Evolutionary conservation across 2,329 filamentous ascomycete genomes (phyloP).

Genomic region (Fusarium sp.): DNA sequence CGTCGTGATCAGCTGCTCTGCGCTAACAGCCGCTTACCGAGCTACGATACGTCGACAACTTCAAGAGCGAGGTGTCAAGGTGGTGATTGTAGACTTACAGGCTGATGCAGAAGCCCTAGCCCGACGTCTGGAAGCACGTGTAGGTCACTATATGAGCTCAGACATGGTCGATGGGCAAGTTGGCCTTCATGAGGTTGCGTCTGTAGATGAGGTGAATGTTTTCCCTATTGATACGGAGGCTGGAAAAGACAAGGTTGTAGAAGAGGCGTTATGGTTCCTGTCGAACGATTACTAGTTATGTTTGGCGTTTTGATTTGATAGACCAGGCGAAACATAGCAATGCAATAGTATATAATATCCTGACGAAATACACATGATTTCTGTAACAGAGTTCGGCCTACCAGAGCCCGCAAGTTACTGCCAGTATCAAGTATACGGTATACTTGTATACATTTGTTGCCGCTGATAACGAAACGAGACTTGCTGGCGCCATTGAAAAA

Average conservation of each 20-base stretch:
- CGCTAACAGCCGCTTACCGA: conserved; percentile 55
- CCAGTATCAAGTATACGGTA: neutral
- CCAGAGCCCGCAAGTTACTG: neutral
- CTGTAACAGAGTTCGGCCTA: neutral
- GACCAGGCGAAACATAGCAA: neutral
- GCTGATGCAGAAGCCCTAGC: conserved; percentile 49
- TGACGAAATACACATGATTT: neutral
- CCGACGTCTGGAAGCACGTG: conserved; percentile 48
- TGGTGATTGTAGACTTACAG: conserved; percentile 58
- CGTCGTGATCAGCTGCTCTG: conserved; percentile 59
- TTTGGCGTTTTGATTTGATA: neutral
- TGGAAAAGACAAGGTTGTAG: conserved; percentile 33
- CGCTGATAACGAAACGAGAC: too few species aligned
- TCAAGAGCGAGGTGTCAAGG: conserved; percentile 36
- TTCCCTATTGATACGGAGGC: conserved; percentile 51
- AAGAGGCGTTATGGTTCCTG: conserved; percentile 2
- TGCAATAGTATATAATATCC: neutral
- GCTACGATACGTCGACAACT: conserved; percentile 50
- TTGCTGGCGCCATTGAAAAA: too few species aligned
- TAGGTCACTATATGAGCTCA: conserved; percentile 56
- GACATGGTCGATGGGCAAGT: conserved; percentile 56
- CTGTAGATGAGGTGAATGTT: conserved; percentile 53
- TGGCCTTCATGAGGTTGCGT: conserved; percentile 50
- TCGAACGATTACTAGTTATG: neutral
- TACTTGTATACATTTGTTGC: too few species aligned